Percentiles rank a stretch among this genome's conserved stretches.
Evolutionary conservation across 495 filamentous ascomycete species (phyloP).

Genomic region (Penicillium silybi): DNA sequence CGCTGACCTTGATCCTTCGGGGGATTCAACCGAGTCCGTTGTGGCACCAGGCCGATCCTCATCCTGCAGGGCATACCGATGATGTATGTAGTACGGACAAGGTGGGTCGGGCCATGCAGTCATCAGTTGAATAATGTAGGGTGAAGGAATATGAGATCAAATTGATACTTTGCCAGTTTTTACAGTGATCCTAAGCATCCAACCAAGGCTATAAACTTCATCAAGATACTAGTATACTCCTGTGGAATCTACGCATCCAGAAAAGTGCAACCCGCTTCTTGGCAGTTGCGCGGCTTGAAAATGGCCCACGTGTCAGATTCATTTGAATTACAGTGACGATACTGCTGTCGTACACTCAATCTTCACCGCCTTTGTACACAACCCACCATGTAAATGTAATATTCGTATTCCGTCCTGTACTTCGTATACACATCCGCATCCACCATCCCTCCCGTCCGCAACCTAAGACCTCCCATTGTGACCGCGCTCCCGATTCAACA

Average conservation of each 20-base stretch:
- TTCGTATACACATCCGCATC: conserved; percentile 7
- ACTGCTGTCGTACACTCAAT: neutral
- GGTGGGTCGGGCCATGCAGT: conserved; percentile 10
- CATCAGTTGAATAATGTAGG: conserved; percentile 3
- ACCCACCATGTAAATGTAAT: neutral
- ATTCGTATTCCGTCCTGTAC: conserved; percentile 6
- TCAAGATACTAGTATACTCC: neutral
- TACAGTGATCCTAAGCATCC: neutral
- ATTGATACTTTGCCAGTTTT: neutral
- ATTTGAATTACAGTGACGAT: conserved; percentile 2
- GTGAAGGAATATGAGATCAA: conserved; percentile 1
- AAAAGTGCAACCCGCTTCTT: conserved; percentile 7
- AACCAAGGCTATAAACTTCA: neutral
- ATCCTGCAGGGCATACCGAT: conserved; percentile 5
- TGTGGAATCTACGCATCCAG: neutral
- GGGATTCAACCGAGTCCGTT: neutral
- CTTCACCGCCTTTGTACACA: too few species aligned
- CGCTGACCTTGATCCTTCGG: neutral
- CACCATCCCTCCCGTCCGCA: conserved; percentile 16
- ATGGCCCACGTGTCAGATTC: conserved; percentile 18
- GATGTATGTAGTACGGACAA: conserved; percentile 14
- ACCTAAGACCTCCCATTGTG: conserved; percentile 5
- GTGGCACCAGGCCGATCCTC: neutral
- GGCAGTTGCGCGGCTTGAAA: conserved; percentile 15
- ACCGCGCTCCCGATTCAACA: conserved; percentile 2